Conservation (phyloP, 768 basidiomycete species). For the Collybia sp. region DNA sequence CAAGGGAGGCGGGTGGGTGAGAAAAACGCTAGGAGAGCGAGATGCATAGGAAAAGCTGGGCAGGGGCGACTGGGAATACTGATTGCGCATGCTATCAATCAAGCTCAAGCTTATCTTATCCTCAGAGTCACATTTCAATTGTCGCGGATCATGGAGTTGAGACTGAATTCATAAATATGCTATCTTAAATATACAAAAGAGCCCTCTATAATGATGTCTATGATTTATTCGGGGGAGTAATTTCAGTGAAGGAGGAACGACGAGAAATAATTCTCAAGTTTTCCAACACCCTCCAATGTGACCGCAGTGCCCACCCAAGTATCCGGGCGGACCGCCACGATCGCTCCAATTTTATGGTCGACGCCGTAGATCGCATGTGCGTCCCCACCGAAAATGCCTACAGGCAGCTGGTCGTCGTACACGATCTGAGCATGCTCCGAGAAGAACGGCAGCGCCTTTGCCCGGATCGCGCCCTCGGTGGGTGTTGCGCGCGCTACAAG, state of each 20-base stretch:
- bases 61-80: too few relatives aligned
- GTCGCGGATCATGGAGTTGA: too few relatives aligned
- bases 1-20: too few relatives aligned
- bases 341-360: constrained; percentile 2
- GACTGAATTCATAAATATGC: too few relatives aligned
- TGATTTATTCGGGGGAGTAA: too few relatives aligned
- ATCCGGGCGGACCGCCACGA: constrained; percentile 1
- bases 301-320: background rate
- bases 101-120: too few relatives aligned
- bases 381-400: constrained; percentile 5
- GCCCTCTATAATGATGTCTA: too few relatives aligned
- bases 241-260: constrained; percentile 4
- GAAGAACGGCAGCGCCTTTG: constrained; percentile 1
- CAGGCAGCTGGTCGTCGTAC: constrained; percentile 3
- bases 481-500: constrained; percentile 3
- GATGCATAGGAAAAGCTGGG: too few relatives aligned
- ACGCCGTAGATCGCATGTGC: constrained; percentile 6
- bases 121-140: too few relatives aligned
- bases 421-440: constrained; percentile 1
- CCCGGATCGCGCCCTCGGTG: background rate
- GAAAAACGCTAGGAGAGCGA: too few relatives aligned
- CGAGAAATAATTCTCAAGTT: background rate
- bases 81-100: too few relatives aligned
- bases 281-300: background rate
- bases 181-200: too few relatives aligned